These are phyloP conservation scores for Glycyrrhiza uralensis DNA, from an alignment of 306 rosid species.

Conservation along the genomic window DNA sequence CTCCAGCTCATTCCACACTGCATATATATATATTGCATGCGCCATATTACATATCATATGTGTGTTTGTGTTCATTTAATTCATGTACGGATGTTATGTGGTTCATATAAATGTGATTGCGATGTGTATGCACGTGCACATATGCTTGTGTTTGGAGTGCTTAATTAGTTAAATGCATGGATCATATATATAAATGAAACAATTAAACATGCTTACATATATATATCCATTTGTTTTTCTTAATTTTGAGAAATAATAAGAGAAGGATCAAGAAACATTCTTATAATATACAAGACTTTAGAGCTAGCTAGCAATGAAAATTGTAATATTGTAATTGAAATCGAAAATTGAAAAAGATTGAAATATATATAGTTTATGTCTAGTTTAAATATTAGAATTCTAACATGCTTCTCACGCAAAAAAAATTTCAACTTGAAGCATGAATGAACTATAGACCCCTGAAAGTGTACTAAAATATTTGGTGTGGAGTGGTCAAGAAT, in stretches of 20 bases:
- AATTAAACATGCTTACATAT: not conserved
- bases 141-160: not conserved
- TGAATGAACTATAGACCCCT: not conserved
- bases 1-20: slow-evolving; percentile 94
- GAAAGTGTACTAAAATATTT: not conserved
- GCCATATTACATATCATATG: not conserved
- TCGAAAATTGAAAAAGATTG: not conserved
- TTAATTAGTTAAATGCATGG: not conserved
- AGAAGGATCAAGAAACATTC: too few species aligned
- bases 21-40: not conserved
- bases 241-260: not conserved
- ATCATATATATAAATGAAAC: not conserved
- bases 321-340: too few species aligned
- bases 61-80: not conserved
- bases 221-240: not conserved
- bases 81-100: slow-evolving; percentile 5
- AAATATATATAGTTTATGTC: not conserved
- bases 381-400: not conserved
- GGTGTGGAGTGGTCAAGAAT: too few species aligned
- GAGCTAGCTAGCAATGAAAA: too few species aligned
- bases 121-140: slow-evolving; percentile 2
- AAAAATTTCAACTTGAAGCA: not conserved
- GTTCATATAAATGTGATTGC: slow-evolving; percentile 5
- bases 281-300: not conserved
- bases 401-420: not conserved